Base-by-base conservation (phyloP, 306 rosid species). In the Prunus campanulata region DNA sequence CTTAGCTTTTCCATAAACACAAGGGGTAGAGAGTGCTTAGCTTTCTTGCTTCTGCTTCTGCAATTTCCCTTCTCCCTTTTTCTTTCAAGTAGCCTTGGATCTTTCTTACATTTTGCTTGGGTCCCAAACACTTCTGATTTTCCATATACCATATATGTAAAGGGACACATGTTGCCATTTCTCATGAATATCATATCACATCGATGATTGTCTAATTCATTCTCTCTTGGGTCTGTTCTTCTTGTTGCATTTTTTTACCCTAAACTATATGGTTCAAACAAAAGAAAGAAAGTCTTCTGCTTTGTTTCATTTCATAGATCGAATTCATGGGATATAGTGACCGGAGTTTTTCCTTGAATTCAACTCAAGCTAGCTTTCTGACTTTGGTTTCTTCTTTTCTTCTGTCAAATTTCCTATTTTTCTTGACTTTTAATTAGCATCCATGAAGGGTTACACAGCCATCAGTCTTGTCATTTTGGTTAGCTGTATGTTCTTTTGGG, bases 1-100 rank as follows among this genome's bases (percentile, higher is more conserved):
- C 91, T 88, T 79, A 66, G 86, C 85, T 81, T 81, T 86, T 82
- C 91, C 87, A 81, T 85, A 80, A 83, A 87, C 88, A 74, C 77
- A 47, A 81, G 68, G 3, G 54, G 12, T n/a, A 46, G 20, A 76
- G 68, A 74, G 63, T 65, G 70, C 69, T 75, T 87, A 70, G 85
- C 39, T 57, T 80, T 69, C 67, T 79, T 79, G 60, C 85, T 72
- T 82, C 86, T 30, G 61, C 61, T 66, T 71, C 2, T 55, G 25
- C 47, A 77, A n/a, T 70, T 78, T 57, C 29, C 3, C 30, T 63
- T 78, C 63, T 30, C 49, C 62, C 12, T 55, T 70, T 83, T 70
- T 73, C 48, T 52, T 74, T 74, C 46, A 48, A 71, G 75, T 82
- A 73, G 69, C 78, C 78, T 82, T 80, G 76, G 81, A 77, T 81